Base-by-base conservation (phyloP, 495 filamentous ascomycete genomes). In the Neurospora discreta region DNA sequence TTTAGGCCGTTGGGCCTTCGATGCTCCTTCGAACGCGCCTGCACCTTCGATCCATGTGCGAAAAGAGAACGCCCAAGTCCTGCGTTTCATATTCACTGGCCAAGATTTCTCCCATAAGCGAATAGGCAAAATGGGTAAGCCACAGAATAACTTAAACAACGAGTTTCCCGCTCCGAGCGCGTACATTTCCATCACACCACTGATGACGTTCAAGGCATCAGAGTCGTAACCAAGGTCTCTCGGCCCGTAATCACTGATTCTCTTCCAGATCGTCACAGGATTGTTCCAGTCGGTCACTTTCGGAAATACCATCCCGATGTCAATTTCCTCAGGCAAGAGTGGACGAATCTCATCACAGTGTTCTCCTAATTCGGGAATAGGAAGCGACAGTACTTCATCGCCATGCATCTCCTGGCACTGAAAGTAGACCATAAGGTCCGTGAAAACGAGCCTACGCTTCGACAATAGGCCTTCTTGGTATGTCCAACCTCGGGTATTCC, bases 401-500 rank as follows among this genome's bases (percentile, higher is more conserved):
- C 75, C 75, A 18, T 74, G 70, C 71, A 72, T 78, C 9, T 69
- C 71, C 5, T 75, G 68, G 71, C 81, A 84, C 39, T 83, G 77
- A 71, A 79, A 85, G 68, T 81, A 83, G 39, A 79, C 72, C 70
- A 80, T 76, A 0, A 74, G 16, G 3, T 80, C 76, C 0, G 76
- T 79, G 43, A 74, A 74, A 43, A 72, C 30, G 3, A 74, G 44
- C 43, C 70, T 23, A 0, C 81, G 75, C 18, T 70, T 70, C 0
- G 81, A 77, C 11, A 84, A 72, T 0, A 81, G 38, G 1, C 69
- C 79, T 72, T 84, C 83, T 69, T 85, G 83, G 71, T 76, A 84
- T 3, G 82, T 84, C 83, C 83, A 85, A 3, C 77, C 83, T 36
- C 83, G 70, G 3, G 75, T 79, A 4, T 43, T 39, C 83, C 81